These are phyloP conservation scores for Eragrostis nindensis DNA, from an alignment of 176 grass and related monocot species.

Conservation along the genomic window DNA sequence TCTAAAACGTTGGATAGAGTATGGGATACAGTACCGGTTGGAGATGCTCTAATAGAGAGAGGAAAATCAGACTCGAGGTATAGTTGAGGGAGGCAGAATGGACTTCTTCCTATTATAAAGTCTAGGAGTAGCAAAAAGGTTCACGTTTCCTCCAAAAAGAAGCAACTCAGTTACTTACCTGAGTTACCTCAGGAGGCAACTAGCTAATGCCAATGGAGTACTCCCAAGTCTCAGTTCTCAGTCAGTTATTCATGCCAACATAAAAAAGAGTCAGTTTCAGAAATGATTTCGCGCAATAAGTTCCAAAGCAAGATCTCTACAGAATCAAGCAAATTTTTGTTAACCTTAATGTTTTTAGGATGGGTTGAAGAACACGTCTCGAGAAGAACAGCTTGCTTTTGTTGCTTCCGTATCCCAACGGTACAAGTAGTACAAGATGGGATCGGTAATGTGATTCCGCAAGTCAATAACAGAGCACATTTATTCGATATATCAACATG, in stretches of 20 bases:
- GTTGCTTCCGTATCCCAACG: background rate
- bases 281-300: background rate
- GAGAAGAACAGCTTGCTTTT: background rate
- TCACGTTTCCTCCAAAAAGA: too few relatives aligned
- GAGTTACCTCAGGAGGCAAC: too few relatives aligned
- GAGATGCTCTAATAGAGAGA: too few relatives aligned
- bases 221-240: background rate
- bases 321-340: background rate
- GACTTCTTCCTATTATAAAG: too few relatives aligned
- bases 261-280: background rate
- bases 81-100: too few relatives aligned
- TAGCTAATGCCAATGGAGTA: background rate
- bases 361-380: background rate
- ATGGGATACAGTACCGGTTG: too few relatives aligned
- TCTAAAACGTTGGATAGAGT: too few relatives aligned
- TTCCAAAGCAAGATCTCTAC: background rate
- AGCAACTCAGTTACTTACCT: too few relatives aligned
- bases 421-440: background rate
- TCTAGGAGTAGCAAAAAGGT: too few relatives aligned
- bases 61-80: too few relatives aligned
- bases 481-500: conserved; percentile 45
- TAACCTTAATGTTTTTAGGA: background rate
- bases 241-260: background rate
- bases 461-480: conserved; percentile 18
- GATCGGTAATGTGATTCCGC: background rate